Conservation (phyloP, 257 asterid genomes). For the Capsicum rhomboideum region DNA sequence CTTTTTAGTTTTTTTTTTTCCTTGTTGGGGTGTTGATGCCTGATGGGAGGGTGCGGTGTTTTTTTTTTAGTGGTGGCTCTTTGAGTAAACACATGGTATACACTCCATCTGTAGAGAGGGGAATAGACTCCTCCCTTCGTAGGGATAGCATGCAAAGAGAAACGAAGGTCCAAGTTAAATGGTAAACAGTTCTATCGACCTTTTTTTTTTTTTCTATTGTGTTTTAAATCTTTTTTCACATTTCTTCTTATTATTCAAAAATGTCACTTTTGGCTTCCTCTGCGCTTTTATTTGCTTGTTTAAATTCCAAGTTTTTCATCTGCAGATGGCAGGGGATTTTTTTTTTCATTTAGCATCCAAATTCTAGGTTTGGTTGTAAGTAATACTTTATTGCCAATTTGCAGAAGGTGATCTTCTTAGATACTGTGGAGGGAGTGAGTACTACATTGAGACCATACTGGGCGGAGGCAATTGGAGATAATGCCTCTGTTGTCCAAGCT, state of each 20-base stretch:
- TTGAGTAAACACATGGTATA: background rate
- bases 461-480: slow-evolving; percentile 66
- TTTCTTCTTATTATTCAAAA: background rate
- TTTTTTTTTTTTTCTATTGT: background rate
- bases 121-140: background rate
- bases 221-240: background rate
- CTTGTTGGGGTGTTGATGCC: background rate
- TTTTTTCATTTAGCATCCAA: background rate
- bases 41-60: background rate
- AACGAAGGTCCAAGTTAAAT: background rate
- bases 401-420: slow-evolving; percentile 88
- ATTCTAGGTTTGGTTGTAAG: background rate
- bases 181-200: background rate
- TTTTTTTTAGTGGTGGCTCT: background rate
- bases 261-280: background rate
- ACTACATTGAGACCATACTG: slow-evolving; percentile 76
- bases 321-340: background rate
- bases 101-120: background rate
- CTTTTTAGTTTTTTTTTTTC: background rate
- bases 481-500: slow-evolving; percentile 94
- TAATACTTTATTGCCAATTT: background rate
- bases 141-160: background rate
- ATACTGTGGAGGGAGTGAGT: slow-evolving; percentile 74
- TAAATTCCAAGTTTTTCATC: background rate
- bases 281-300: background rate